phyloP scores from a whole-genome alignment of 306 rosid species.

The Canavalia ensiformis region DNA sequence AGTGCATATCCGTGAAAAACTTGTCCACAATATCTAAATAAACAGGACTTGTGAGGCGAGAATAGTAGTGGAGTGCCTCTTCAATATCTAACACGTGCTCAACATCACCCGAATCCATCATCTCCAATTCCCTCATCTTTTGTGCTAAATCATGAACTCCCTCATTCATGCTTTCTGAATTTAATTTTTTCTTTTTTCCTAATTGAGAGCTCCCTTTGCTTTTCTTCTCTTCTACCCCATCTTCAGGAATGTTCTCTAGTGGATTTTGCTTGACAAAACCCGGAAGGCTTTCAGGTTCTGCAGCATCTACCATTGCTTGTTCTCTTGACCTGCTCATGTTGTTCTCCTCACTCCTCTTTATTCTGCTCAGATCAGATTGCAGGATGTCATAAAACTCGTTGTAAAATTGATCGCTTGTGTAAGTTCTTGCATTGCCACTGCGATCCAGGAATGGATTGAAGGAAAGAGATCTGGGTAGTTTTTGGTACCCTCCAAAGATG shows the following conservation, averaged over 20 bases:
- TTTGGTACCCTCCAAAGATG: constrained; percentile 69
- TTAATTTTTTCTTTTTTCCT: constrained; percentile 52
- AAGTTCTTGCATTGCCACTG: constrained; percentile 55
- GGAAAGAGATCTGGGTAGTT: constrained; percentile 72
- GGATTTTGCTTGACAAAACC: constrained; percentile 53
- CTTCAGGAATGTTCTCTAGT: constrained; percentile 50
- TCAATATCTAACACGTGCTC: constrained; percentile 90
- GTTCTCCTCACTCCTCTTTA: constrained; percentile 43
- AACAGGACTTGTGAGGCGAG: constrained; percentile 90
- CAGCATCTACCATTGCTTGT: constrained; percentile 49
- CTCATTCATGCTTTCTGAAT: constrained; percentile 43
- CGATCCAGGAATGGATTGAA: constrained; percentile 69
- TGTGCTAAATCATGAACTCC: constrained; percentile 59
- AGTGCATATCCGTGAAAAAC: constrained; percentile 84
- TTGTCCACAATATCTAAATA: constrained; percentile 88
- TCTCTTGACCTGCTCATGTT: constrained; percentile 44
- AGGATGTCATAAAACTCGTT: constrained; percentile 73
- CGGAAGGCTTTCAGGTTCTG: constrained; percentile 37
- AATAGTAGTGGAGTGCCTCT: constrained; percentile 95
- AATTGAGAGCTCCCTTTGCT: constrained; percentile 47
- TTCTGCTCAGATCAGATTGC: constrained; percentile 67
- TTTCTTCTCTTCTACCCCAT: constrained; percentile 57
- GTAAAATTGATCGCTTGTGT: constrained; percentile 69
- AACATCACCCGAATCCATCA: constrained; percentile 78
- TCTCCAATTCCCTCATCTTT: constrained; percentile 91